These are phyloP conservation scores for Pyrenochaeta sp. DNA, from an alignment of 2,329 filamentous ascomycete genomes.

Conservation along the genomic window DNA sequence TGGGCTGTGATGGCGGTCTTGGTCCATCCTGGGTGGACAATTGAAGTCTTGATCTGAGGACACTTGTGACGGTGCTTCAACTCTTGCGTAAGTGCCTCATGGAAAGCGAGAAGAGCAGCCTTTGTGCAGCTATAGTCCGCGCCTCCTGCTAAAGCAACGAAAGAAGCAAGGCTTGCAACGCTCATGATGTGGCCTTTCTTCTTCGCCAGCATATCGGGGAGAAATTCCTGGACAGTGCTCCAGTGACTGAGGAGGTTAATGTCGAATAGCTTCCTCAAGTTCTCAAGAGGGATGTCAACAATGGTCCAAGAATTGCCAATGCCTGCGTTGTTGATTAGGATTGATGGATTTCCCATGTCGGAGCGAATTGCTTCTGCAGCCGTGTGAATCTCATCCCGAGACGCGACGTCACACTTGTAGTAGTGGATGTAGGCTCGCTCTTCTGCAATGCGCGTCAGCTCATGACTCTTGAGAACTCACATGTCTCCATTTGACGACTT, in stretches of 20 bases:
- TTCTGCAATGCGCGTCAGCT: constrained; percentile 29
- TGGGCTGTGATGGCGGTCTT: constrained; percentile 49
- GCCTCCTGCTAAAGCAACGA: constrained; percentile 40
- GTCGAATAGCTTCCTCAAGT: constrained; percentile 39
- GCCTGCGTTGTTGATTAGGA: constrained; percentile 50
- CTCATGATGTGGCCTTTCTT: constrained; percentile 49
- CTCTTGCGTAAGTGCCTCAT: constrained; percentile 50
- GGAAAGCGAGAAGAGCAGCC: constrained; percentile 42
- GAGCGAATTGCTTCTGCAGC: constrained; percentile 45
- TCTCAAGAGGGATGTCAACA: constrained; percentile 38
- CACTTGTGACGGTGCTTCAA: constrained; percentile 53
- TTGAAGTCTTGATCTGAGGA: constrained; percentile 54
- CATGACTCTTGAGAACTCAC: background rate
- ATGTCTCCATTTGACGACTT: constrained; percentile 6
- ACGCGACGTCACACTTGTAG: constrained; percentile 48
- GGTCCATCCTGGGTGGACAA: constrained; percentile 55
- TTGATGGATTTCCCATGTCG: constrained; percentile 41
- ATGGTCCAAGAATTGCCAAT: constrained; percentile 46
- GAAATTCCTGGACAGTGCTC: constrained; percentile 48
- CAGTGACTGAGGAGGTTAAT: constrained; percentile 49
- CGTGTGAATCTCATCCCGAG: constrained; percentile 33
- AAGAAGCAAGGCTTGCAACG: constrained; percentile 47
- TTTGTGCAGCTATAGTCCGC: constrained; percentile 49
- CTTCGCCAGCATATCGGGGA: constrained; percentile 48
- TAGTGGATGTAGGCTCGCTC: constrained; percentile 29